Base-by-base conservation (phyloP, 129 eudicot species). In the Tanacetum coccineum region DNA sequence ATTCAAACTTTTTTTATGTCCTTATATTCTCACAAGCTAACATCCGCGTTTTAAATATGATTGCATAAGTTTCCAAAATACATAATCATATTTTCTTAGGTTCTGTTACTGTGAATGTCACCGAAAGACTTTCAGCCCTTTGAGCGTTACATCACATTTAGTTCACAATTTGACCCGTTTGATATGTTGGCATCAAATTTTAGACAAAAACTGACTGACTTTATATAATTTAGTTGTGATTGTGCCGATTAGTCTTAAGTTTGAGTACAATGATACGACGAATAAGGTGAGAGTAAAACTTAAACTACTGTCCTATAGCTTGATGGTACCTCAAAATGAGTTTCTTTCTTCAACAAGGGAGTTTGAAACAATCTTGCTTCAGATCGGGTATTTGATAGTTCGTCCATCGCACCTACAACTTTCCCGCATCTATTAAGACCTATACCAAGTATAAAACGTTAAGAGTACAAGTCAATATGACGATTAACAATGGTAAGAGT, bases 311-410 rank as follows among this genome's bases (percentile, higher is more conserved):
- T n/a, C 99, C 99, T 28, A 94, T 74, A 50, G 88, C 83, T 78
- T 82, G 74, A 62, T 89, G 97, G 59, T 78, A 85, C 36, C 85
- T 76, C 49, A 94, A 63, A 68, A 93, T 93, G 80, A 77, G 84
- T 6, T 93, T n/a, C n/a, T 81, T 81, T 93, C 96, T 82, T 93
- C 99, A 66, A 79, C 82, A 19, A 83, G 83, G 6, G 96, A n/a
- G n/a, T n/a, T n/a, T 86, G 54, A 93, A 93, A 50, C 79, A 79
- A 57, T 93, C 96, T 57, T 89, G 95, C 72, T 84, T 93, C 52
- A 93, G 99, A 68, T 89, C 99, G n/a, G 95, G 99, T 70, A 96
- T 80, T n/a, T n/a, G n/a, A n/a, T n/a, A 93, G 67, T 93, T 93
- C 20, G 99, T 93, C 99, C 99, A 89, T 66, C 99, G 69, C 22